A percentile compares a stretch with the other conserved stretches of the same genome.
These are phyloP conservation scores for Ottelia alismoides DNA, from an alignment of 106 monocot genomes.

Conservation along the genomic window DNA sequence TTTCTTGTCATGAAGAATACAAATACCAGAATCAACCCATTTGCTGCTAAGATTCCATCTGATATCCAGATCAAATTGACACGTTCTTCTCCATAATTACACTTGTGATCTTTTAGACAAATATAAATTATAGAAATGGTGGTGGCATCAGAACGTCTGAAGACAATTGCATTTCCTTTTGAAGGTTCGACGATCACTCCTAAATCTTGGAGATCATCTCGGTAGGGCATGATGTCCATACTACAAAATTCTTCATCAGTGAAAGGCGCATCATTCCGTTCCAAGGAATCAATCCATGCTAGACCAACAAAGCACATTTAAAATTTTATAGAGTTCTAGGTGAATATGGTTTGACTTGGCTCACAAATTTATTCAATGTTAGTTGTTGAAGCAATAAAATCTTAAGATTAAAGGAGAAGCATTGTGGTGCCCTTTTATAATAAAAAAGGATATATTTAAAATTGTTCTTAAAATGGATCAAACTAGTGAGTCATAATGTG, in stretches of 20 bases:
- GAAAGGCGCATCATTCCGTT: slow-evolving; percentile 30
- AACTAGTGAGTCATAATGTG: no score
- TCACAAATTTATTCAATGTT: no score
- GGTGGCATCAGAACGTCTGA: neutral
- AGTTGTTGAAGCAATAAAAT: no score
- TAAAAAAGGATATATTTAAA: no score
- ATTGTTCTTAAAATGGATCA: no score
- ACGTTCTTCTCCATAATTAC: slow-evolving; percentile 13
- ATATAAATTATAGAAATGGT: slow-evolving; percentile 25
- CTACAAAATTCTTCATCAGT: slow-evolving; percentile 36
- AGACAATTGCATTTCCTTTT: slow-evolving; percentile 4
- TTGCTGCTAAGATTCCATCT: slow-evolving; percentile 8
- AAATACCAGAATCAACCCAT: slow-evolving; percentile 23
- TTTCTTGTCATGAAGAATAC: slow-evolving; percentile 23
- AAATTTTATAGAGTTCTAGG: no score
- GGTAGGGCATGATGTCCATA: slow-evolving; percentile 9
- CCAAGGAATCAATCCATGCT: slow-evolving; percentile 8
- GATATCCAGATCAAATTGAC: slow-evolving; percentile 29
- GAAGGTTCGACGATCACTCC: slow-evolving; percentile 24
- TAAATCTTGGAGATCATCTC: slow-evolving; percentile 11
- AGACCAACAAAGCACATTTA: no score
- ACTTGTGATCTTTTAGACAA: slow-evolving; percentile 18
- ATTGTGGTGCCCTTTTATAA: no score
- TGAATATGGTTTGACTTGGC: no score
- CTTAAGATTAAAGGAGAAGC: no score